phyloP scores from a whole-genome alignment of 2,329 filamentous ascomycete species.

The Tolypocladium tundrense region DNA sequence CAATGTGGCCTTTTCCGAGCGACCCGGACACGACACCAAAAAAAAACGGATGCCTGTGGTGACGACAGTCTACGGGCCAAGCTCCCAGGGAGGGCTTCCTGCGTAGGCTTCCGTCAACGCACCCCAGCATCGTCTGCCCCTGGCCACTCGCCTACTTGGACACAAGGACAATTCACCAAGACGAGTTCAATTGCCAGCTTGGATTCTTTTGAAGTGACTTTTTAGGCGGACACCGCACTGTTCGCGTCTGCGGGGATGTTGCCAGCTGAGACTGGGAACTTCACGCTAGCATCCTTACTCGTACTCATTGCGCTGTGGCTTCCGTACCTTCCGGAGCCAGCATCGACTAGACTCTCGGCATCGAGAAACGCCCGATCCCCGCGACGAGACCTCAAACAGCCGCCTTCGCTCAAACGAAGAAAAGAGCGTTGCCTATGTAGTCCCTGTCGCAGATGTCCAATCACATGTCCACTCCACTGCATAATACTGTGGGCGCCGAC shows the following conservation, averaged over 20 bases:
- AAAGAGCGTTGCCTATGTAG: background rate
- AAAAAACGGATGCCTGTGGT: background rate
- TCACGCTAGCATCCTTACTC: background rate
- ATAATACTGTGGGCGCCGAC: background rate
- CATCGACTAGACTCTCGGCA: background rate
- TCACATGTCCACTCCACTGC: background rate
- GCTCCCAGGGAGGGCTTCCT: no score
- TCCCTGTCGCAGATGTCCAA: background rate
- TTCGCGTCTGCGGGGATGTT: background rate
- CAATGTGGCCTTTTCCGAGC: background rate
- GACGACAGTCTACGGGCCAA: background rate
- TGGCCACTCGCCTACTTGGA: no score
- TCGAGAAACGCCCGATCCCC: background rate
- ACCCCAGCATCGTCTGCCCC: background rate
- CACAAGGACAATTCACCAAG: background rate
- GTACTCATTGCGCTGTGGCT: background rate
- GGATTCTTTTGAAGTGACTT: background rate
- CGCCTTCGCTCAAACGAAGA: no score
- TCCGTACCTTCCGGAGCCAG: background rate
- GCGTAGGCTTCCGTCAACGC: background rate
- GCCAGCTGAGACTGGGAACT: background rate
- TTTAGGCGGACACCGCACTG: background rate
- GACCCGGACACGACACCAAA: background rate
- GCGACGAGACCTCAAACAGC: background rate
- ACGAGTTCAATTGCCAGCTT: background rate